Conservation (phyloP, 768 basidiomycete species). For the Nidularia pulvinata region DNA sequence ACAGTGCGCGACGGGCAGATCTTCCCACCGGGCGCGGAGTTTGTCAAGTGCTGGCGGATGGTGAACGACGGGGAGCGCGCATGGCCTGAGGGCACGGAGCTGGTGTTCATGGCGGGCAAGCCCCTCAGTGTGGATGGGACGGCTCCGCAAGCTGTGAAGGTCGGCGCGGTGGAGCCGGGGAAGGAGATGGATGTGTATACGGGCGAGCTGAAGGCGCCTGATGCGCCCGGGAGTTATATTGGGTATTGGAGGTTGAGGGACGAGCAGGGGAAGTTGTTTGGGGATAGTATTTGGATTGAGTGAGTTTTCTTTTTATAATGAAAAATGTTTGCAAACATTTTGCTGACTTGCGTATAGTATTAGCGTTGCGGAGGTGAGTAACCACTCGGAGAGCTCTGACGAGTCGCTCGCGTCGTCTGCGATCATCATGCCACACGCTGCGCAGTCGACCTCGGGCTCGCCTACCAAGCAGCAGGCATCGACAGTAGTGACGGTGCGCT, state of each 20-base stretch:
- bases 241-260: slow-evolving; percentile 78
- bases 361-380: slow-evolving; percentile 56
- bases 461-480: slow-evolving; percentile 16
- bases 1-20: slow-evolving; percentile 76
- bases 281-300: slow-evolving; percentile 81
- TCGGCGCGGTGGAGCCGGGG: slow-evolving; percentile 61
- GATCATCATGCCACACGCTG: slow-evolving; percentile 62
- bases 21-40: slow-evolving; percentile 84
- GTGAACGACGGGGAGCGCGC: slow-evolving; percentile 58
- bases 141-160: slow-evolving; percentile 35
- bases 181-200: slow-evolving; percentile 66
- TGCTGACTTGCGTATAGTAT: slow-evolving; percentile 39
- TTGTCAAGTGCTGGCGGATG: slow-evolving; percentile 83
- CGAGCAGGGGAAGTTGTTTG: slow-evolving; percentile 59
- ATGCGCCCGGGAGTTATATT: slow-evolving; percentile 68
- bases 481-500: slow-evolving; percentile 9
- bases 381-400: slow-evolving; percentile 23
- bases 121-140: slow-evolving; percentile 39
- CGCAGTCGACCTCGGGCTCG: slow-evolving; percentile 2
- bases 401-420: slow-evolving; percentile 67
- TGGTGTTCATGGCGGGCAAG: slow-evolving; percentile 74
- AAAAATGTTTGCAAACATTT: background rate
- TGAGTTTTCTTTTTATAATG: slow-evolving; percentile 32
- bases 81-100: slow-evolving; percentile 71
- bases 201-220: slow-evolving; percentile 83